Evolutionary conservation across 805 yeast species (phyloP).

Genomic region (Kodamaea fukazawae): DNA sequence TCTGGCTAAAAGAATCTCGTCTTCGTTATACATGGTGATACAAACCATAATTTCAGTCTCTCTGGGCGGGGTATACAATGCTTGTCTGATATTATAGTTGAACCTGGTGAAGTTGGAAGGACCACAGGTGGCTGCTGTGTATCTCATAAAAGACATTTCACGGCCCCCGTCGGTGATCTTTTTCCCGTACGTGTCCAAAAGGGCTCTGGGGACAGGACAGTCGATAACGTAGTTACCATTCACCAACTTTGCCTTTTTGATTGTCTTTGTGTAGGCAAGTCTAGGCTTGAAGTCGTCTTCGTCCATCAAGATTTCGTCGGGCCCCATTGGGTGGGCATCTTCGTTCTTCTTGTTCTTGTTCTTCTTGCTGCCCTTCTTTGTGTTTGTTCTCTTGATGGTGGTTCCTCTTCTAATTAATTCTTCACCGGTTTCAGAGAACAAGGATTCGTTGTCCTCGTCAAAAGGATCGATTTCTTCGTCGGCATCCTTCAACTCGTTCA

Average conservation of each 20-base stretch:
- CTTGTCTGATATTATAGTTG: conserved; percentile 80
- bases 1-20: conserved; percentile 56
- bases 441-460: conserved; percentile 41
- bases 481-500: conserved; percentile 41
- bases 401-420: conserved; percentile 32
- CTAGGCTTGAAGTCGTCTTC: conserved; percentile 41
- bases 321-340: conserved; percentile 1
- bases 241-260: conserved; percentile 51
- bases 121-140: conserved; percentile 91
- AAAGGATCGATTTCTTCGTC: conserved; percentile 39
- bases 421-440: conserved; percentile 42
- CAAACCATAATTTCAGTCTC: conserved; percentile 72
- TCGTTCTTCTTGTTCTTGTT: background rate
- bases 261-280: conserved; percentile 39
- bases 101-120: conserved; percentile 64
- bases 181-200: conserved; percentile 35
- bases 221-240: conserved; percentile 48
- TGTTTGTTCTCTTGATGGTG: conserved; percentile 25
- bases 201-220: conserved; percentile 39
- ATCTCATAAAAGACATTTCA: conserved; percentile 85
- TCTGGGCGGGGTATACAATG: conserved; percentile 73
- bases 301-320: conserved; percentile 17
- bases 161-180: conserved; percentile 38
- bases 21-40: conserved; percentile 66
- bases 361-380: conserved; percentile 12